Conservation (phyloP, 768 basidiomycete genomes). For the Cytidiella melzeri region DNA sequence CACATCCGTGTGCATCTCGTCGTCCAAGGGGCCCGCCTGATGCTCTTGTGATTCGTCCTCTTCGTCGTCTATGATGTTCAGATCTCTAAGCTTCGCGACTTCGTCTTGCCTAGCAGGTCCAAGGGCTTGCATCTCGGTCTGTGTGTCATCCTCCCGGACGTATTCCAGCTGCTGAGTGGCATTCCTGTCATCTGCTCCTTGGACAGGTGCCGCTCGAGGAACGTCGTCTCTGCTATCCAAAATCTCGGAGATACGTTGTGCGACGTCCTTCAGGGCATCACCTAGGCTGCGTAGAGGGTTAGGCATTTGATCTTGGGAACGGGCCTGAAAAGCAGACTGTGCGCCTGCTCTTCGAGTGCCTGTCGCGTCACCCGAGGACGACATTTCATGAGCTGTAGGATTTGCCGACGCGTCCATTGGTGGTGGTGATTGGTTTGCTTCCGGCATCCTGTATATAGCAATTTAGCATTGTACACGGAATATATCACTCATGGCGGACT, state of each 20-base stretch:
- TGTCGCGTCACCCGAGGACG: slow-evolving; percentile 13
- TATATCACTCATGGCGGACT: neutral
- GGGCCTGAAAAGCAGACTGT: slow-evolving; percentile 5
- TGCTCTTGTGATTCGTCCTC: slow-evolving; percentile 22
- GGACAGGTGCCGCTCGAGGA: slow-evolving; percentile 20
- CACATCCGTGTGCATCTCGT: slow-evolving; percentile 46
- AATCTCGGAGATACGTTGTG: slow-evolving; percentile 81
- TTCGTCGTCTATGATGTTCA: slow-evolving; percentile 67
- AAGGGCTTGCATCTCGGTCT: slow-evolving; percentile 80
- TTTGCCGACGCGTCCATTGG: neutral
- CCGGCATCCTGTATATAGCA: neutral
- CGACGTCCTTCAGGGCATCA: slow-evolving; percentile 77
- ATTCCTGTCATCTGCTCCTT: slow-evolving; percentile 31
- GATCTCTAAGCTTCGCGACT: slow-evolving; percentile 72
- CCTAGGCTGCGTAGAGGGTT: slow-evolving; percentile 77
- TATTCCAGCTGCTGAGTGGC: slow-evolving; percentile 65
- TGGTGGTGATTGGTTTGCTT: neutral
- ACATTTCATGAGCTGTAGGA: neutral
- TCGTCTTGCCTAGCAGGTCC: slow-evolving; percentile 84
- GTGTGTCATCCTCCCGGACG: slow-evolving; percentile 58
- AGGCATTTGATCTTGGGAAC: slow-evolving; percentile 28
- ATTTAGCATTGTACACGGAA: neutral
- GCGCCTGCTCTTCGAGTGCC: slow-evolving; percentile 2
- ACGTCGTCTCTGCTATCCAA: slow-evolving; percentile 32
- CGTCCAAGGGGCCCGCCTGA: slow-evolving; percentile 40